Base-by-base conservation (phyloP, 2,329 filamentous ascomycete genomes). In the Domatiomyces globalis region DNA sequence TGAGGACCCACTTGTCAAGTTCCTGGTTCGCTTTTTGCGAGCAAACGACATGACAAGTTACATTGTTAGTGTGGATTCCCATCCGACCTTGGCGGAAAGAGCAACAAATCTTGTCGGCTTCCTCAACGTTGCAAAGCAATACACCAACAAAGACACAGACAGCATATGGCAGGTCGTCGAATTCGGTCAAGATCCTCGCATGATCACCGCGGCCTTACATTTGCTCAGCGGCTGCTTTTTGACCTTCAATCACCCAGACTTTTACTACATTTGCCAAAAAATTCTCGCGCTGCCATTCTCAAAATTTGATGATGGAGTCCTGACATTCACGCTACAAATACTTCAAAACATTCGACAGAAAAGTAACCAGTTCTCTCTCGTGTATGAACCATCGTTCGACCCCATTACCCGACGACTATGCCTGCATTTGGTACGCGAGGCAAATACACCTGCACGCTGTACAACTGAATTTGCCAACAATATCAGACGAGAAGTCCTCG, bases 81-180 rank as follows among this genome's bases (percentile, higher is more conserved):
- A 96, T 62, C 87, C 89, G 1, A 88, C 95, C 63, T 80, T 96
- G 49, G 92, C 94, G 18, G 75, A 77, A 36, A 81, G 88, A 58
- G 86, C 86, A 61, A 76, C 77, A 43, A 94, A 95, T 56, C 85
- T 96, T 49, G 74, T 95, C 46, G 86, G 86, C 0, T 96, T 96
- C 62, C 73, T 96, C 49, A 78, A 87, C 19, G 84, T 92, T 12
- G 92, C 86, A 0, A 75, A 76, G 50, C 83, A 80, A 12, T 95
- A 90, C 66, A 79, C 77, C 0, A 67, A 80, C 33, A 68, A 75
- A 18, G 84, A 94, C 62, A 85, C 85, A 1, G 84, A 95, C 62
- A 75, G 79, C 15, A 78, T 95, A 55, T 96, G 90, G 90, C 79
- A 83, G 54, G 86, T 86, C 0, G 80, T 95, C 48, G 83, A 79